phyloP scores from a whole-genome alignment of 257 asterid species.

The Ocimum tenuiflorum region DNA sequence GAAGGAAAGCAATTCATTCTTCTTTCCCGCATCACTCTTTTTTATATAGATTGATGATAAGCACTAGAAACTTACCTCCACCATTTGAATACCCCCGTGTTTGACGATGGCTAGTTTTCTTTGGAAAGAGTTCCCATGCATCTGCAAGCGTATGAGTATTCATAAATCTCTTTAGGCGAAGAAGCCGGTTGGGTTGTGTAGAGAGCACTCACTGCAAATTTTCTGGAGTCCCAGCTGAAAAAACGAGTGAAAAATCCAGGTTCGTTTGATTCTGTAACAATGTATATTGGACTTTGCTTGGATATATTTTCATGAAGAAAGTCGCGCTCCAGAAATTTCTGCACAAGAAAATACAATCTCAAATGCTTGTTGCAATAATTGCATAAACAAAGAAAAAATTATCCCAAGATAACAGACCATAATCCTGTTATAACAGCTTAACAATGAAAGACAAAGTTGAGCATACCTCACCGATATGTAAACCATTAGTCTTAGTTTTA shows the following conservation, averaged over 20 bases:
- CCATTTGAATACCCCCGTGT: conserved; percentile 37
- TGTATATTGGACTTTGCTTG: conserved; percentile 52
- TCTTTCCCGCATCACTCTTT: too few relatives aligned
- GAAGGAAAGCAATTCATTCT: too few relatives aligned
- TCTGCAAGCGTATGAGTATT: conserved; percentile 32
- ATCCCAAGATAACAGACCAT: neutral
- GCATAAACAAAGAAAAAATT: too few relatives aligned
- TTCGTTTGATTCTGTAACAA: conserved; percentile 63
- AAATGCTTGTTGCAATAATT: neutral
- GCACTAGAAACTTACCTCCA: conserved; percentile 31
- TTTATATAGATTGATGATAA: too few relatives aligned
- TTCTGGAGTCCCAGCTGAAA: conserved; percentile 73
- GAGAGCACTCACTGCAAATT: conserved; percentile 46
- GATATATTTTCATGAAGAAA: conserved; percentile 44
- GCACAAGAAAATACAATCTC: conserved; percentile 20
- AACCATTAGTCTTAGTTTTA: conserved; percentile 60
- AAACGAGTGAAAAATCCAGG: conserved; percentile 73
- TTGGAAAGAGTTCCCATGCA: conserved; percentile 84
- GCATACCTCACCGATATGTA: conserved; percentile 72
- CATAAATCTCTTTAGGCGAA: neutral
- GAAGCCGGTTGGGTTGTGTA: neutral
- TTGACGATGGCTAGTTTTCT: conserved; percentile 62
- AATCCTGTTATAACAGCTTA: neutral
- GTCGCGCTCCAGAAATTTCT: conserved; percentile 59
- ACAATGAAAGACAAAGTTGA: neutral